These are phyloP conservation scores for Aurinia saxatilis DNA, from an alignment of 345 rosid species.

Conservation along the genomic window DNA sequence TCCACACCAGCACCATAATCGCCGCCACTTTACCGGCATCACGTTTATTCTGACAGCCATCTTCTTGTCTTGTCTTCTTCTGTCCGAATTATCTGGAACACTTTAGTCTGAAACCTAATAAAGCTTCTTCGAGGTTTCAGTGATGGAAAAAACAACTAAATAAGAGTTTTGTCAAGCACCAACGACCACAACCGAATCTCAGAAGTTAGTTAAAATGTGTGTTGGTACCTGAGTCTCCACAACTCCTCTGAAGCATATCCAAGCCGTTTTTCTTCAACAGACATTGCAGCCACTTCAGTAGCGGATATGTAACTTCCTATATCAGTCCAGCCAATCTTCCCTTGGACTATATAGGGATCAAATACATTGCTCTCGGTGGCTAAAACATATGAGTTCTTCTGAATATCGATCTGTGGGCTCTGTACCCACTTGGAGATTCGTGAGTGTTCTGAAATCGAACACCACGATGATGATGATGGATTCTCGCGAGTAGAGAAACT, in stretches of 20 bases:
- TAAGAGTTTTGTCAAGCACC: slow-evolving; percentile 8
- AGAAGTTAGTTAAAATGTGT: neutral
- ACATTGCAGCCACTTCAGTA: slow-evolving; percentile 33
- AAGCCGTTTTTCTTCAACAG: slow-evolving; percentile 30
- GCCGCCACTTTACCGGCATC: slow-evolving; percentile 45
- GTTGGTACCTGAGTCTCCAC: slow-evolving; percentile 27
- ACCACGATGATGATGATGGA: slow-evolving; percentile 27
- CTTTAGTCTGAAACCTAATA: too few species aligned
- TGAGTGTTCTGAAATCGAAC: slow-evolving; percentile 31
- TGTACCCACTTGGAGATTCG: slow-evolving; percentile 29
- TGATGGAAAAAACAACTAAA: neutral
- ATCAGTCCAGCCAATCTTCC: slow-evolving; percentile 27
- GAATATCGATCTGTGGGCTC: slow-evolving; percentile 26
- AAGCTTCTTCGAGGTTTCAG: slow-evolving; percentile 87
- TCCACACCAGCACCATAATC: slow-evolving; percentile 78
- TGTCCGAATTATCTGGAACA: slow-evolving; percentile 7
- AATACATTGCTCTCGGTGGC: slow-evolving; percentile 16
- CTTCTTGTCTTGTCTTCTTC: neutral
- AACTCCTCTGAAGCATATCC: slow-evolving; percentile 34
- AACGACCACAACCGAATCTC: neutral
- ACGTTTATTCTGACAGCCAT: slow-evolving; percentile 51
- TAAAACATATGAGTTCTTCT: slow-evolving; percentile 25
- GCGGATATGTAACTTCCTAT: slow-evolving; percentile 29
- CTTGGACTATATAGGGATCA: slow-evolving; percentile 26
- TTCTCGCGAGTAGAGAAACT: slow-evolving; percentile 3